Evolutionary conservation across 495 filamentous ascomycete genomes (phyloP), one percentile per base, ranked within the genome.

Genomic region (Neurospora africana): DNA sequence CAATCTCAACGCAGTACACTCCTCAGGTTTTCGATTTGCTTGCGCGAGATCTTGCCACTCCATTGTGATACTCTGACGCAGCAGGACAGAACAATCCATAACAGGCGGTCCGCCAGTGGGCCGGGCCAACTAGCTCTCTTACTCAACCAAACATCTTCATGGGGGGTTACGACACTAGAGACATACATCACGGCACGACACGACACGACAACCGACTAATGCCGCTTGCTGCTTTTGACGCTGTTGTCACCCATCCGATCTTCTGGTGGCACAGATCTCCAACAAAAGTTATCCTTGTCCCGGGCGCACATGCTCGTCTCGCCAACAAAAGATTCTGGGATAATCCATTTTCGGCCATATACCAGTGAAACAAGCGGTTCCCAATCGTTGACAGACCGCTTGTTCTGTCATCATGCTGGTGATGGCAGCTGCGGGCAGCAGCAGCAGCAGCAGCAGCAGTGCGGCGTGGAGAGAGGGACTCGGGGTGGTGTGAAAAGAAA

Each of bases 221-320:
- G 23, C 21, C 47, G 21, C 47, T 33, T 27, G 47, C 47, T 23
- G 47, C 47, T 33, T 17, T 15, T 65, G 53, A 65, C 27, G 53
- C 73, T 74, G 73, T 67, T 72, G 70, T 72, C 73, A 74, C 70
- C 70, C 73, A 68, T 39, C 70, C 70, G 27, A 65, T 61, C 53
- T 47, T 70, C 70, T 72, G 41, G 73, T 74, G 21, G 70, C 40
- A 74, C 73, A 74, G 73, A 74, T 74, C 73, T 74, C 70, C 70
- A 68, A 33, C 27, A 33, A 65, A 27, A 19, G 13, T 5, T 65
- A 27, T 65, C 53, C 21, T 58, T 35, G 53, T 65, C 53, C 53
- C 53, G 53, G 47, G 27, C 27, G 53, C 27, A 19, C 17, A 61
- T 21, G n/a, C 30, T 65, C 53, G 53, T 65, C 27, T 65, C 53